phyloP scores from a whole-genome alignment of 2,329 filamentous ascomycete genomes.

The Rhinocladiella mackenziei region DNA sequence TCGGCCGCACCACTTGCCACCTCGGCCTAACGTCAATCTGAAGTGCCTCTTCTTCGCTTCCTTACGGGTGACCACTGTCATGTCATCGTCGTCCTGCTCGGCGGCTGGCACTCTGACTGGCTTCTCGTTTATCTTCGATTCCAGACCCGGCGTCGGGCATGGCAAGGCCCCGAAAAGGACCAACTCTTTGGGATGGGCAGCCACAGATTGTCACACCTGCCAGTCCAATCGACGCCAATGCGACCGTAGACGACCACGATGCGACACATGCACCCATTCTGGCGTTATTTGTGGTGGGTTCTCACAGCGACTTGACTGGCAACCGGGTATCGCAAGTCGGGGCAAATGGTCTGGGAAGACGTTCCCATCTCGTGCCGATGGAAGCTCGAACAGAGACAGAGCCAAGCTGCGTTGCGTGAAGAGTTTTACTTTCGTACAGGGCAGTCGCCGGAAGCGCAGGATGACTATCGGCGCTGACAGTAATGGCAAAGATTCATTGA shows the following conservation, averaged over 20 bases:
- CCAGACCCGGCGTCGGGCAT: background rate
- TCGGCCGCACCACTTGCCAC: no score
- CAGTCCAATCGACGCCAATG: slow-evolving; percentile 11
- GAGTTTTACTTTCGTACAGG: background rate
- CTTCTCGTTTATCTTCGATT: background rate
- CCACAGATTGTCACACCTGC: slow-evolving; percentile 20
- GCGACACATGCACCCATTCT: slow-evolving; percentile 7
- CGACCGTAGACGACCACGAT: slow-evolving; percentile 18
- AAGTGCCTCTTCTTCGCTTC: no score
- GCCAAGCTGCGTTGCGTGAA: no score
- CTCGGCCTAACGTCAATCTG: no score
- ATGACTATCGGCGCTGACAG: no score
- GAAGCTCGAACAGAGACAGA: background rate
- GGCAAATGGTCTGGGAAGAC: slow-evolving; percentile 2
- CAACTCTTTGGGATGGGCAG: slow-evolving; percentile 18
- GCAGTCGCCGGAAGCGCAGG: no score
- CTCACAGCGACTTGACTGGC: slow-evolving; percentile 14
- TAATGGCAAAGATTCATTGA: no score
- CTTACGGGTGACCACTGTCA: no score
- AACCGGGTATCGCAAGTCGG: slow-evolving; percentile 1
- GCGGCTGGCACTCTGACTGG: no score
- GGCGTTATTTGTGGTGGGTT: slow-evolving; percentile 14
- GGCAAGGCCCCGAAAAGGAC: slow-evolving; percentile 4
- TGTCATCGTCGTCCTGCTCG: no score
- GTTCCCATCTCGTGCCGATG: background rate